Conservation (phyloP, 192 early-diverging fungal species). For the Helicostylum pulchrum region DNA sequence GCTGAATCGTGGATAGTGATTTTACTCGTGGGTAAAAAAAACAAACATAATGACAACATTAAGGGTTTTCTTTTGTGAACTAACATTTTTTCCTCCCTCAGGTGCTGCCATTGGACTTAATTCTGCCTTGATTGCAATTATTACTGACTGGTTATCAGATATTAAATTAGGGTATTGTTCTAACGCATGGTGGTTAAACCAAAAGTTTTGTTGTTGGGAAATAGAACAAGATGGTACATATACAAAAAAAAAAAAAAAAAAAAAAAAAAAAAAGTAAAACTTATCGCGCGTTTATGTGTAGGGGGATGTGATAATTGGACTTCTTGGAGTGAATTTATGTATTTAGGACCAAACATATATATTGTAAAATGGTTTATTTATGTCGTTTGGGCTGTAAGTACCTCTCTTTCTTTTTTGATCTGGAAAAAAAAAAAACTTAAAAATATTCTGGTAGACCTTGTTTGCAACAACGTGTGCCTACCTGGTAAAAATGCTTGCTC, state of each 20-base stretch:
- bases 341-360: conserved; percentile 45
- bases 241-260: neutral
- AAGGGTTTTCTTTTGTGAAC: neutral
- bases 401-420: too few relatives aligned
- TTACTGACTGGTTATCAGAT: conserved; percentile 89
- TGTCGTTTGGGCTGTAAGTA: conserved; percentile 61
- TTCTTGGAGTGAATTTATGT: conserved; percentile 63
- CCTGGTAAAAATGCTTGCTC: conserved; percentile 73
- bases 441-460: conserved; percentile 39
- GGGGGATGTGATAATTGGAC: conserved; percentile 66
- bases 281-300: conserved; percentile 39
- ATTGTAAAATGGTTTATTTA: conserved; percentile 81
- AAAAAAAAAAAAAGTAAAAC: too few relatives aligned
- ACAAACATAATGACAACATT: neutral
- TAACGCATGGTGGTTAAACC: conserved; percentile 84
- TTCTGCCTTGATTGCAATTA: conserved; percentile 86
- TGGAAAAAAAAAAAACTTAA: neutral
- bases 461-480: conserved; percentile 74
- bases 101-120: conserved; percentile 74
- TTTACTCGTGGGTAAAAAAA: conserved; percentile 57
- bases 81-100: neutral
- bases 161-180: conserved; percentile 81
- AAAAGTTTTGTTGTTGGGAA: conserved; percentile 92
- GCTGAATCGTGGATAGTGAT: conserved; percentile 86
- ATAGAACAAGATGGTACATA: conserved; percentile 53